Conservation (phyloP, 2,329 filamentous ascomycete species). For the Hypocrella siamensis region DNA sequence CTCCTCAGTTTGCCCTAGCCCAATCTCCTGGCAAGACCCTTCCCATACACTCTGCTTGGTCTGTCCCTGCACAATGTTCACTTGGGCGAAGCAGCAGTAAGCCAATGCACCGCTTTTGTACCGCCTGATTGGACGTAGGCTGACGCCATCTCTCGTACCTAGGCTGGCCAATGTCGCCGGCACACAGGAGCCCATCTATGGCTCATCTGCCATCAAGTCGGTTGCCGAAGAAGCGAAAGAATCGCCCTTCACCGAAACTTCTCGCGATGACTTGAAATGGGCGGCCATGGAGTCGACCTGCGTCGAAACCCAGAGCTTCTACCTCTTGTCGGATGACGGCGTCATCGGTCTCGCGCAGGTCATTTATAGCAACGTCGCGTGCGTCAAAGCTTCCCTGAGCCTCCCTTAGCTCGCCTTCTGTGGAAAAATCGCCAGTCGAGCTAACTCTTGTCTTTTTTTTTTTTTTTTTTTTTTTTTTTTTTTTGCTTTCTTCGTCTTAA, state of each 20-base stretch:
- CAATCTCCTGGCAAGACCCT: too few relatives aligned
- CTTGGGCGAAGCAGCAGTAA: constrained; percentile 88
- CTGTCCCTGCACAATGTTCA: constrained; percentile 50
- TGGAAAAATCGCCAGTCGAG: background rate
- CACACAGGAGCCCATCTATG: constrained; percentile 93
- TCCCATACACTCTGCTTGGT: background rate
- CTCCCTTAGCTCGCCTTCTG: background rate
- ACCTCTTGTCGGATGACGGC: constrained; percentile 68
- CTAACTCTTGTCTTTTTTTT: background rate
- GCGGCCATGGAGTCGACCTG: constrained; percentile 63
- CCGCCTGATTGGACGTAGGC: too few relatives aligned
- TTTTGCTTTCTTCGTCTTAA: constrained; percentile 4
- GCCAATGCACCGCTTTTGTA: constrained; percentile 14
- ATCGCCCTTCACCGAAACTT: constrained; percentile 66
- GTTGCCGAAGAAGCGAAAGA: constrained; percentile 68
- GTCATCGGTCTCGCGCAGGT: constrained; percentile 69
- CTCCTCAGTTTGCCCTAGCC: background rate
- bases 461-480: constrained; percentile 1
- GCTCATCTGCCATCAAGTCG: constrained; percentile 70
- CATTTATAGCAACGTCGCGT: constrained; percentile 97
- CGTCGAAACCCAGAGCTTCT: constrained; percentile 93
- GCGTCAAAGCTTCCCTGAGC: constrained; percentile 19
- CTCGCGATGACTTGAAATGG: constrained; percentile 72
- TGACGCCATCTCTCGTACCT: too few relatives aligned
- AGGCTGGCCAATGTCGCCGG: constrained; percentile 71